phyloP scores from a whole-genome alignment of 1,284 basidiomycete species.

The Fistulinella cinereoalba region DNA sequence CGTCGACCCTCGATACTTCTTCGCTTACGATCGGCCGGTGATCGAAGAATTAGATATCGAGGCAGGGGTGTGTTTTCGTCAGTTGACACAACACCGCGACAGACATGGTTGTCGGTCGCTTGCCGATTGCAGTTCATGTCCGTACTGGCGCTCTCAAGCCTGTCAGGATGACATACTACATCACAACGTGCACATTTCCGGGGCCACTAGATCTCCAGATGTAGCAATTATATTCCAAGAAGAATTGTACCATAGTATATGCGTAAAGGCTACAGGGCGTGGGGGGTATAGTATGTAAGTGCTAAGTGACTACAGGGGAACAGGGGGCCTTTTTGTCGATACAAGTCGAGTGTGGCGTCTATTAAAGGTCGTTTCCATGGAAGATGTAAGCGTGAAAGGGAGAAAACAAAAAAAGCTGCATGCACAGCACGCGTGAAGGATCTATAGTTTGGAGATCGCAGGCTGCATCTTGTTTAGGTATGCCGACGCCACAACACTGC shows the following conservation, averaged over 20 bases:
- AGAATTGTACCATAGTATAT: not conserved
- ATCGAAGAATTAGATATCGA: too few relatives aligned
- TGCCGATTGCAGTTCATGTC: not conserved
- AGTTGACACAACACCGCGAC: too few relatives aligned
- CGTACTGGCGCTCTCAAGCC: not conserved
- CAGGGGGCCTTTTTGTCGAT: constrained; percentile 8
- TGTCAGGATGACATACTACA: not conserved
- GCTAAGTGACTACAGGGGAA: too few relatives aligned
- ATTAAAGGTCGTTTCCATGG: constrained; percentile 13
- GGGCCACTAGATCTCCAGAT: too few relatives aligned
- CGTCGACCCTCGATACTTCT: too few relatives aligned
- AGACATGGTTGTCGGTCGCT: not conserved
- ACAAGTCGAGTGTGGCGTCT: constrained; percentile 14
- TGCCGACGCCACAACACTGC: constrained; percentile 57
- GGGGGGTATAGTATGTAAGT: constrained; percentile 16
- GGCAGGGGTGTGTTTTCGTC: too few relatives aligned
- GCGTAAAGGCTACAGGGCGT: constrained; percentile 20
- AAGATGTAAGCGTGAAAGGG: constrained; percentile 2
- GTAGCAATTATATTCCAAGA: not conserved
- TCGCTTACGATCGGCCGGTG: too few relatives aligned
- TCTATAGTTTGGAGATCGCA: constrained; percentile 35
- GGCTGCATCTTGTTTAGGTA: constrained; percentile 71
- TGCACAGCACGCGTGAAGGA: constrained; percentile 8
- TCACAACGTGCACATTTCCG: not conserved
- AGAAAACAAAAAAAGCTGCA: not conserved